Evolutionary conservation across 371 early-diverging fungal genomes (phyloP), one percentile per base, ranked within the genome.

Genomic region (Rhizomucor pusillus): DNA sequence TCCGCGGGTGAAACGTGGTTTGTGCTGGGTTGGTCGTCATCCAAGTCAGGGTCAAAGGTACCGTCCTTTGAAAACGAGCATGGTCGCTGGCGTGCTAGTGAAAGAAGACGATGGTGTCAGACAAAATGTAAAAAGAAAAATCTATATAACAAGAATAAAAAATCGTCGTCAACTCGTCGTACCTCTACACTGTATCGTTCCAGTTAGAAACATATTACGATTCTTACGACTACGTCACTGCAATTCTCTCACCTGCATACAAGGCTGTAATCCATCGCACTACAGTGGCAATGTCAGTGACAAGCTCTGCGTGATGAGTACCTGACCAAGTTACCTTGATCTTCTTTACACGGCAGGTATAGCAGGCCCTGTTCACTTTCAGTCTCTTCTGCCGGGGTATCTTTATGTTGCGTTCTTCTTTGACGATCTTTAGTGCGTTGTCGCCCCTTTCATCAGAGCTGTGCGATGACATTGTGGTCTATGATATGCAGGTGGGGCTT

Each of bases 211-310:
- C 35, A 18, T 46, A 43, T 16, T 24, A 43, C 24, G 29, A 19
- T 19, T 19, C 9, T 7, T 33, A 16, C 11, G 9, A 18, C 9
- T 19, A 33, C 24, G 41, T 16, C 25, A 35, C 35, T 20, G n/a
- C 25, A 7, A 7, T 3, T 5, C 14, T 12, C 22, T 33, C 72
- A 77, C 78, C 78, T 77, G 78, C 78, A 77, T 77, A 63, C 78
- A 77, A 18, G 78, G 78, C 13, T 70, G 78, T 12, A 77, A 46
- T 20, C 78, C 78, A 68, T 77, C 78, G 22, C 78, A 77, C 78
- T 77, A 57, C 18, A 52, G n/a, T n/a, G 45, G 29, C n/a, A 24
- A 16, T 33, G 9, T 33, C 6, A 53, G 20, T 14, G 48, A 45
- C 2, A 53, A 36, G 25, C 22, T 13, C 23, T 33, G 22, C 16